Evolutionary conservation across 345 rosid genomes (phyloP).

Genomic region (Salix suchowensis): DNA sequence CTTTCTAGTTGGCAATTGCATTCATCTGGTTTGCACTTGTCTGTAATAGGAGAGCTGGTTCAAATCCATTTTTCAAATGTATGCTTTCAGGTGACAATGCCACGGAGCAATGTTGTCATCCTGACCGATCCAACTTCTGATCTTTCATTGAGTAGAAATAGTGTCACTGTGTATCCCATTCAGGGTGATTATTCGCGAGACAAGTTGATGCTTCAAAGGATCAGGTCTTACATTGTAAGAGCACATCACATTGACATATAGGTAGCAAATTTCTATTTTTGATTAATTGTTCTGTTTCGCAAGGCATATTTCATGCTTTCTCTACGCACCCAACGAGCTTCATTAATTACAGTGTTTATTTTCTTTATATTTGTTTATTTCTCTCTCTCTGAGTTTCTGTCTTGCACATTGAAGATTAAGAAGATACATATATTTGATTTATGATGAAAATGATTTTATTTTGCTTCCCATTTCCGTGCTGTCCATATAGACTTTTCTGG

Average conservation of each 20-base stretch:
- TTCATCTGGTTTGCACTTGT: background rate
- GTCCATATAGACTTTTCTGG: constrained; percentile 57
- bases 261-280: constrained; percentile 41
- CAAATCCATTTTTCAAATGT: background rate
- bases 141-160: constrained; percentile 44
- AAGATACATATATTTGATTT: background rate
- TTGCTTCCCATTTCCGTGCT: constrained; percentile 6
- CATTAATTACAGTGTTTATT: background rate
- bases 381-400: background rate
- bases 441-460: background rate
- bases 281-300: constrained; percentile 1
- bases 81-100: constrained; percentile 69
- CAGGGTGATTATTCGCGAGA: constrained; percentile 77
- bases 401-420: background rate
- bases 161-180: constrained; percentile 60
- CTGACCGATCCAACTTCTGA: constrained; percentile 84
- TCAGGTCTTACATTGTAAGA: constrained; percentile 99
- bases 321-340: background rate
- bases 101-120: constrained; percentile 59
- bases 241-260: constrained; percentile 47
- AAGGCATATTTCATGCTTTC: background rate
- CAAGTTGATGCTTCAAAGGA: constrained; percentile 95
- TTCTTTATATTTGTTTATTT: background rate
- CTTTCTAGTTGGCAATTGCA: background rate
- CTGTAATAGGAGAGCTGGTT: background rate